phyloP scores from a whole-genome alignment of 1,284 basidiomycete species.

The Veloboletus limbatus region DNA sequence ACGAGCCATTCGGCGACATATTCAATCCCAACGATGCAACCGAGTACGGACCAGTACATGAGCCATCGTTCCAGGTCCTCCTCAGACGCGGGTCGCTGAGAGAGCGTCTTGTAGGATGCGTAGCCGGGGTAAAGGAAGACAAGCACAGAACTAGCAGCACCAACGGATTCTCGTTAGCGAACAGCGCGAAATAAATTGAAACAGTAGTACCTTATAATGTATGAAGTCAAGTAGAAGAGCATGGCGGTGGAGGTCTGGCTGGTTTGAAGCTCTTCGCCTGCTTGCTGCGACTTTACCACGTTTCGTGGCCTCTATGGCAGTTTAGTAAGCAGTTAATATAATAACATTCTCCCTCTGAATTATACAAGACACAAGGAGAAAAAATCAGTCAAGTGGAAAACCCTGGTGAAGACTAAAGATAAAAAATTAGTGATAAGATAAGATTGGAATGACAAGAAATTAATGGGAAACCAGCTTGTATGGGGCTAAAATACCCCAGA shows the following conservation, averaged over 20 bases:
- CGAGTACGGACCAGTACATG: slow-evolving; percentile 89
- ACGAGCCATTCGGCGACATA: slow-evolving; percentile 81
- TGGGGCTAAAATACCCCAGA: too few species aligned
- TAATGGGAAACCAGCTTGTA: too few species aligned
- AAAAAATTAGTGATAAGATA: too few species aligned
- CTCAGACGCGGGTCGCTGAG: slow-evolving; percentile 74
- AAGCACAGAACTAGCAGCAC: slow-evolving; percentile 50
- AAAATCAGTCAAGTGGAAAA: too few species aligned
- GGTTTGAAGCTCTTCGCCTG: background rate
- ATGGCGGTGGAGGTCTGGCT: slow-evolving; percentile 31
- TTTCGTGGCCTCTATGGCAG: background rate
- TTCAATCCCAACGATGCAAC: slow-evolving; percentile 71
- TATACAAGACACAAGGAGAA: too few species aligned
- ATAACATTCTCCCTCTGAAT: too few species aligned
- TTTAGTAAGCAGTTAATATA: slow-evolving; percentile 18
- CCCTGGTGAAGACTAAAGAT: too few species aligned
- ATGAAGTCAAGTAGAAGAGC: slow-evolving; percentile 52
- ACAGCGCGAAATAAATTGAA: slow-evolving; percentile 7
- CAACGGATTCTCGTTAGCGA: slow-evolving; percentile 5
- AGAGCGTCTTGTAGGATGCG: slow-evolving; percentile 82
- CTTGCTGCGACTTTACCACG: slow-evolving; percentile 11
- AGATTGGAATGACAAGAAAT: too few species aligned
- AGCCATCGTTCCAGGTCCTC: slow-evolving; percentile 81
- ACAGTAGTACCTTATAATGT: slow-evolving; percentile 35
- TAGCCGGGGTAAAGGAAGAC: slow-evolving; percentile 84